Conservation (phyloP, 495 filamentous ascomycete genomes). For the Talaromyces proteolyticus region DNA sequence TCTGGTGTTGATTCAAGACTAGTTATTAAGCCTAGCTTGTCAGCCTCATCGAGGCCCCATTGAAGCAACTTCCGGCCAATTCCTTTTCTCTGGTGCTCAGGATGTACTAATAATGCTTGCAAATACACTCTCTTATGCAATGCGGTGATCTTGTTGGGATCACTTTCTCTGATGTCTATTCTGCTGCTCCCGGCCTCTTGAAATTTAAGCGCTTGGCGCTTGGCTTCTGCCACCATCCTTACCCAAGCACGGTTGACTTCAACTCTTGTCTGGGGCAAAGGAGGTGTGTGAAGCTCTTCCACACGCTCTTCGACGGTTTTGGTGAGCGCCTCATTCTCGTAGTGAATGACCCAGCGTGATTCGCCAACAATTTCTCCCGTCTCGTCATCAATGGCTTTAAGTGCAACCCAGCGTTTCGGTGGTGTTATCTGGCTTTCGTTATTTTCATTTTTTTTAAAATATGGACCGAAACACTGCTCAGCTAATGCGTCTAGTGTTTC, state of each 20-base stretch:
- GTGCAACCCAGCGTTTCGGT: too few relatives aligned
- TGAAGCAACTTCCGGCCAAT: constrained; percentile 39
- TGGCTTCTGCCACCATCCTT: too few relatives aligned
- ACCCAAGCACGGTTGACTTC: constrained; percentile 19
- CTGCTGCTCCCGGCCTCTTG: not conserved
- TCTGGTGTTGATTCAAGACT: constrained; percentile 50
- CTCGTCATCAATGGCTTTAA: constrained; percentile 10
- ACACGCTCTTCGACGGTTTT: constrained; percentile 10
- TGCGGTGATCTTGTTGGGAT: not conserved
- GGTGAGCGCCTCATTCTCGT: constrained; percentile 5
- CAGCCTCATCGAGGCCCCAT: constrained; percentile 45
- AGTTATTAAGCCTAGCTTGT: constrained; percentile 34
- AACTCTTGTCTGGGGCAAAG: constrained; percentile 5
- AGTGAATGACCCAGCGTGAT: constrained; percentile 17
- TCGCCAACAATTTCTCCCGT: constrained; percentile 17
- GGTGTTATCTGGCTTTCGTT: too few relatives aligned
- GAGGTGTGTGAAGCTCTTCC: not conserved
- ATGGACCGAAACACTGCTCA: too few relatives aligned
- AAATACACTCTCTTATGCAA: constrained; percentile 13
- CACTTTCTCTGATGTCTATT: not conserved
- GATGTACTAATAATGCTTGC: constrained; percentile 40
- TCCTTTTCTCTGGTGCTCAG: constrained; percentile 42
- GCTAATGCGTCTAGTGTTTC: too few relatives aligned
- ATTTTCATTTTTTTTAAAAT: too few relatives aligned
- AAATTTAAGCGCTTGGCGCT: too few relatives aligned